Evolutionary conservation across 2,329 filamentous ascomycete species (phyloP).

Genomic region (Hypomyces rosellus): DNA sequence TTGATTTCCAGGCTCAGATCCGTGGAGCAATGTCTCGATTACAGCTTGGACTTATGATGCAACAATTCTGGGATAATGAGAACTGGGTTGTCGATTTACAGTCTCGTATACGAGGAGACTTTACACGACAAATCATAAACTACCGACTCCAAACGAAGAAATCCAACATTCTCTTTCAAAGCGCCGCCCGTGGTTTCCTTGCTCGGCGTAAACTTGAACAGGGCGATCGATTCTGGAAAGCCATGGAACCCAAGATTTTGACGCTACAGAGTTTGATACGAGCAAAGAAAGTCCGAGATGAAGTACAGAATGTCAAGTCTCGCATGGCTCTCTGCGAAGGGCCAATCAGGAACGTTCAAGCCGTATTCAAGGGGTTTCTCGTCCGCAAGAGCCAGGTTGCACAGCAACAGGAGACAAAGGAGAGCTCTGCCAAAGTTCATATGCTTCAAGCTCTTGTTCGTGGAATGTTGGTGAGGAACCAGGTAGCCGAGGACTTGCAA

Average conservation of each 20-base stretch:
- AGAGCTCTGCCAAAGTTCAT: constrained; percentile 45
- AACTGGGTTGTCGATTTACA: constrained; percentile 74
- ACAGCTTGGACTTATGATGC: constrained; percentile 75
- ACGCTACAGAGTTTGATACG: constrained; percentile 77
- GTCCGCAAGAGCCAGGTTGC: constrained; percentile 50
- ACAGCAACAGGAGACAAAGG: constrained; percentile 50
- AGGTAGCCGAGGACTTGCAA: constrained; percentile 47
- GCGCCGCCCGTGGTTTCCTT: constrained; percentile 68
- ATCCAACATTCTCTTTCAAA: constrained; percentile 77
- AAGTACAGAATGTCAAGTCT: constrained; percentile 49
- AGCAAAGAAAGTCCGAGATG: constrained; percentile 56
- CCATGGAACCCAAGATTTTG: constrained; percentile 64
- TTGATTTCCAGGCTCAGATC: constrained; percentile 81
- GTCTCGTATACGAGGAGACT: constrained; percentile 80
- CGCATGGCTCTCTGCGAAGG: constrained; percentile 57
- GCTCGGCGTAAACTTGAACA: constrained; percentile 57
- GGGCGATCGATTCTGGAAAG: constrained; percentile 62
- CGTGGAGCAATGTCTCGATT: constrained; percentile 75
- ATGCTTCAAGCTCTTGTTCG: constrained; percentile 61
- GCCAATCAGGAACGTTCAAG: constrained; percentile 60
- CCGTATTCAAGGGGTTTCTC: constrained; percentile 61
- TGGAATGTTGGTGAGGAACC: constrained; percentile 57
- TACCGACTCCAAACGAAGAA: constrained; percentile 78
- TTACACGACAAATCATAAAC: constrained; percentile 71
- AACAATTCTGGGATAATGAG: constrained; percentile 82